These are phyloP conservation scores for Eucalyptus curtisii DNA, from an alignment of 345 rosid species.

Conservation along the genomic window DNA sequence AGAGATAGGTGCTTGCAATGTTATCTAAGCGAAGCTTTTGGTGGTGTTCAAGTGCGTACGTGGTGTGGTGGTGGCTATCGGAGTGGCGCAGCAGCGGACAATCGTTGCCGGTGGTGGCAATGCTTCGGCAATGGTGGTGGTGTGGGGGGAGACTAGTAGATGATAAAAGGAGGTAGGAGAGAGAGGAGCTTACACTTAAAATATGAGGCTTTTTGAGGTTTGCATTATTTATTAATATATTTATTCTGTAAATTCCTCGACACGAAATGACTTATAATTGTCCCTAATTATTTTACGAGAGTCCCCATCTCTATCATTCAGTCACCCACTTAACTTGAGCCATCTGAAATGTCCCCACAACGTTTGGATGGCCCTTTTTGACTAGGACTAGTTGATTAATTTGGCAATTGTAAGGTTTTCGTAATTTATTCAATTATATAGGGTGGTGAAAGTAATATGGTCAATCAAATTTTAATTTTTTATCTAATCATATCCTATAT, in stretches of 20 bases:
- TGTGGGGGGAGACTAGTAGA: not conserved
- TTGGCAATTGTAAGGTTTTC: not conserved
- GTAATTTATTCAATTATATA: not conserved
- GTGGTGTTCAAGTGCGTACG: not conserved
- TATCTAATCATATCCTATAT: fast-evolving
- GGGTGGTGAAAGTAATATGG: not conserved
- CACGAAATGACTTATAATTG: not conserved
- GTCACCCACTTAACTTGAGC: not conserved
- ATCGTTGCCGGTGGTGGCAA: not conserved
- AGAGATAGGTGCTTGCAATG: not conserved
- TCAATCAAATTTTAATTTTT: not conserved
- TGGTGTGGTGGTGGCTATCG: not conserved
- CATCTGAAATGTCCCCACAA: not conserved
- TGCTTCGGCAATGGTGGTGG: not conserved
- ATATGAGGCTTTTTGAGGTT: not conserved
- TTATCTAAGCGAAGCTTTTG: not conserved
- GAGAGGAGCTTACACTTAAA: not conserved
- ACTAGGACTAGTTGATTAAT: not conserved
- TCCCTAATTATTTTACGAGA: not conserved
- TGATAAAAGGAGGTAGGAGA: not conserved
- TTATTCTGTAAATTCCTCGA: not conserved
- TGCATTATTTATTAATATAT: not conserved
- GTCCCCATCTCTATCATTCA: not conserved
- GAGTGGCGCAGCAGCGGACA: not conserved
- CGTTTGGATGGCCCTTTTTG: not conserved